Base-by-base conservation (phyloP, 192 early-diverging fungal species). In the Gaertneriomyces sp. region DNA sequence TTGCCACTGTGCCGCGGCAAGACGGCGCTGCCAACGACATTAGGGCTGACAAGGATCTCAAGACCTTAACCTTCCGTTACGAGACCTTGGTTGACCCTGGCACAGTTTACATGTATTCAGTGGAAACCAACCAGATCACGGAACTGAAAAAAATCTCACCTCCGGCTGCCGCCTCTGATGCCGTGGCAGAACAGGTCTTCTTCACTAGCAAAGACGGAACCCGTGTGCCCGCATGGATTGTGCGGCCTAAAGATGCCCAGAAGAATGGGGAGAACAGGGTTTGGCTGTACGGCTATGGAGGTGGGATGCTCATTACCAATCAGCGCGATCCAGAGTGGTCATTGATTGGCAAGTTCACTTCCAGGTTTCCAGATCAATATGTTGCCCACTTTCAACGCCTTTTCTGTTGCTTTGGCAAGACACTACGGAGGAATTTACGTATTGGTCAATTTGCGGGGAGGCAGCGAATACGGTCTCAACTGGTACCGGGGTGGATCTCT, bases 391-490 rank as follows among this genome's bases (percentile, higher is more conserved):
- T 66, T 66, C 39, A 55, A 45, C 19, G 52, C 62, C 33, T 64
- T 64, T 64, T 53, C 64, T 40, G 41, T 66, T 19, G 64, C 64
- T 16, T 44, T 66, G 14, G 62, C 62, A 1, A 14, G 38, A n/a
- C 54, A 56, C 38, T 57, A 66, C 14, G 64, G 64, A n/a, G 62
- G 62, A n/a, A 64, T 64, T 52, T 64, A 47, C 45, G 62, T 52
- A 42, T 42, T 64, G 19, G 62, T 64, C 25, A 64, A 64, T 52
- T 64, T 89, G 53, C 86, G 88, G 33, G 88, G 88, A 38, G 88
- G 88, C 43, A 76, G 76, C 39, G 88, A 90, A 53, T 81, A 76
- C 60, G 79, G 79, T 33, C 33, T 25, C 10, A 61, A 42, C 40
- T 81, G 79, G 79, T 76, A 82, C 64, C 53, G 76, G 44, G 49